Conservation (phyloP, 495 filamentous ascomycete species). For the Penicillium argentinense region DNA sequence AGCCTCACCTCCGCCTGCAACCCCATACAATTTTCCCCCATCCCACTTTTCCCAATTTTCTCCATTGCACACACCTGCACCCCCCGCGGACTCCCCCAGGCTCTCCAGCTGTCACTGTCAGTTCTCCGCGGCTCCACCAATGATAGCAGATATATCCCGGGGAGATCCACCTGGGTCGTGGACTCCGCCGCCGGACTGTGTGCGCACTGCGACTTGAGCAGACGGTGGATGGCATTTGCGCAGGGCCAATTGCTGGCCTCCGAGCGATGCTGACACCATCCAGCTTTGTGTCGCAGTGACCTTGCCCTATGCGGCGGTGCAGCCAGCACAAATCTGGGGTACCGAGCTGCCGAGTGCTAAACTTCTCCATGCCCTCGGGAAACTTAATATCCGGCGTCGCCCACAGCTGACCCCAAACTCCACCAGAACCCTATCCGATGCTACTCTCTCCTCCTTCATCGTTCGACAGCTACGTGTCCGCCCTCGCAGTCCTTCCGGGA, state of each 20-base stretch:
- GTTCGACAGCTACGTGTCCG: constrained; percentile 6
- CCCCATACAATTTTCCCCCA: neutral
- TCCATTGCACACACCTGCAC: neutral
- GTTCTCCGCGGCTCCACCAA: constrained; percentile 20
- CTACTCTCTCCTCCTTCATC: constrained; percentile 9
- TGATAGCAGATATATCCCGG: constrained; percentile 14
- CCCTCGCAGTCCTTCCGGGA: constrained; percentile 1
- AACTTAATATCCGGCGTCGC: constrained; percentile 16
- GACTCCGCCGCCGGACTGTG: constrained; percentile 6
- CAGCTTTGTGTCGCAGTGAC: constrained; percentile 6
- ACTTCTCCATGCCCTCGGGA: constrained; percentile 27
- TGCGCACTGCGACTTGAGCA: neutral
- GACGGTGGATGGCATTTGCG: neutral
- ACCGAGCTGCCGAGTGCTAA: constrained; percentile 15
- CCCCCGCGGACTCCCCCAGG: neutral
- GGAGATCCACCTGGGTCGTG: constrained; percentile 15
- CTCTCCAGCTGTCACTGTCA: constrained; percentile 12
- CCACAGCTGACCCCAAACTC: constrained; percentile 11
- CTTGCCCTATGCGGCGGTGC: constrained; percentile 7
- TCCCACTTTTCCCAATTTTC: neutral
- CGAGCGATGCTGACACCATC: constrained; percentile 3
- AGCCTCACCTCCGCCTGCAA: too few relatives aligned
- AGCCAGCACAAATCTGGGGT: constrained; percentile 15
- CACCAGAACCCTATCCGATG: constrained; percentile 20
- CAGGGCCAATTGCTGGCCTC: constrained; percentile 6